These are phyloP conservation scores for Cercospora beticola DNA, from an alignment of 2,329 filamentous ascomycete species.

Conservation along the genomic window DNA sequence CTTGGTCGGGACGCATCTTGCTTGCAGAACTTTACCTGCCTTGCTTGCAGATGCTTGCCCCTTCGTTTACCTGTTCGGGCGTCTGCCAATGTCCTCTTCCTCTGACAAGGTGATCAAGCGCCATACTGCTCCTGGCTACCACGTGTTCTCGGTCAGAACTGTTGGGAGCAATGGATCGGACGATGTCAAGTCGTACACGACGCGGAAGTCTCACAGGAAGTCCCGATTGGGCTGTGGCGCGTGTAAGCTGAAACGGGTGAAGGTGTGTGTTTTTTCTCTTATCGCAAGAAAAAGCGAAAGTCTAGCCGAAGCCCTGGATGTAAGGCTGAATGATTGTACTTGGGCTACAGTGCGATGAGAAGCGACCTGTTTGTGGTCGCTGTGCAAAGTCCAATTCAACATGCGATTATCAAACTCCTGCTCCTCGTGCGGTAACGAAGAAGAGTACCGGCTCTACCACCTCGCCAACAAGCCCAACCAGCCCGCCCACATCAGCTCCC, in stretches of 20 bases:
- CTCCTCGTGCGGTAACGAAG: background rate
- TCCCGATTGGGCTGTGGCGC: constrained; percentile 20
- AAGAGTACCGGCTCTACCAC: background rate
- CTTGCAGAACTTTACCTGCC: background rate
- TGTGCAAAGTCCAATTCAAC: constrained; percentile 9
- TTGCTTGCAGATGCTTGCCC: constrained; percentile 7
- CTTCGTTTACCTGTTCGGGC: constrained; percentile 9
- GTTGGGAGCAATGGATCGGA: background rate
- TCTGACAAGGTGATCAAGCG: constrained; percentile 8
- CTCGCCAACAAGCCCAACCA: background rate
- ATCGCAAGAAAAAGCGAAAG: background rate
- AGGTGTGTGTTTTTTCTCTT: background rate
- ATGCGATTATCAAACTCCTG: constrained; percentile 6
- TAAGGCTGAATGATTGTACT: background rate
- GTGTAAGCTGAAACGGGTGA: constrained; percentile 23
- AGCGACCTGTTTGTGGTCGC: constrained; percentile 9
- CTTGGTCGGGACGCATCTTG: background rate
- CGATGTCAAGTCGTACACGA: constrained; percentile 11
- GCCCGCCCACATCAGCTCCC: background rate
- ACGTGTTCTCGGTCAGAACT: constrained; percentile 15
- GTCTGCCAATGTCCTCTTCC: constrained; percentile 5
- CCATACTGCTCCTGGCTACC: constrained; percentile 8
- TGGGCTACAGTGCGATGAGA: constrained; percentile 14
- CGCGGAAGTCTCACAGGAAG: constrained; percentile 16
- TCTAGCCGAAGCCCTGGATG: background rate